These are phyloP conservation scores for Zygotorulaspora florentina DNA, from an alignment of 805 yeast species.

Conservation along the genomic window DNA sequence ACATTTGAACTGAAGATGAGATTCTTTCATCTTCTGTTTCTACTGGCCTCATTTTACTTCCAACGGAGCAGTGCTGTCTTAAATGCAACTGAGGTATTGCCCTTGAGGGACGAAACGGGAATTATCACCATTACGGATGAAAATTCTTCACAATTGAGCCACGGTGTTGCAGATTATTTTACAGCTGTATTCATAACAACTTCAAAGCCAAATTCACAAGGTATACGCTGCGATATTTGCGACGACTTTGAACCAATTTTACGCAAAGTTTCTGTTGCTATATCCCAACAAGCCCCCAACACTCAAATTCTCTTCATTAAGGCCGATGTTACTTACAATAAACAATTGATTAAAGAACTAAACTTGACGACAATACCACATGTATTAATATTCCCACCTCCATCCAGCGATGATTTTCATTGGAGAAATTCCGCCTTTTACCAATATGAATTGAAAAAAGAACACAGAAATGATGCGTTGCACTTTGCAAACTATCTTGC, in stretches of 20 bases:
- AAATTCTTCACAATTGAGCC: conserved; percentile 38
- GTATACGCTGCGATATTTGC: conserved; percentile 43
- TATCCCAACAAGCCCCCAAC: conserved; percentile 42
- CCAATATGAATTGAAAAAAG: conserved; percentile 34
- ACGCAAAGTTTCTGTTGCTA: conserved; percentile 41
- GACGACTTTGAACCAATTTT: conserved; percentile 40
- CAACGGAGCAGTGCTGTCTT: conserved; percentile 3
- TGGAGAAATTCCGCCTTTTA: conserved; percentile 36
- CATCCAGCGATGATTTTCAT: conserved; percentile 24
- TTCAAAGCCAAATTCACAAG: conserved; percentile 38
- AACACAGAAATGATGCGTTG: conserved; percentile 36
- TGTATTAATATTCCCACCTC: conserved; percentile 62
- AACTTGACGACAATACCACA: conserved; percentile 55
- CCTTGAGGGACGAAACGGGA: conserved; percentile 31
- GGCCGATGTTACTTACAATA: conserved; percentile 49
- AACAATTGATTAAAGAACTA: conserved; percentile 39
- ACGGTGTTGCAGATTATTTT: conserved; percentile 50
- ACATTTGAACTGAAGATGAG: background rate
- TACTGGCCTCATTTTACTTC: conserved; percentile 1
- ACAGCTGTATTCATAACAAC: conserved; percentile 54
- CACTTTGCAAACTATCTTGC: conserved; percentile 54
- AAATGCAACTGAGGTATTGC: conserved; percentile 10
- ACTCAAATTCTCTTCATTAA: conserved; percentile 43
- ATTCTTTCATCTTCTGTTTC: background rate
- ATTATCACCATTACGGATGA: conserved; percentile 42